Percentiles rank a stretch among this genome's conserved stretches.
Evolutionary conservation across 768 basidiomycete species (phyloP).

Genomic region (Astraeus odoratus): DNA sequence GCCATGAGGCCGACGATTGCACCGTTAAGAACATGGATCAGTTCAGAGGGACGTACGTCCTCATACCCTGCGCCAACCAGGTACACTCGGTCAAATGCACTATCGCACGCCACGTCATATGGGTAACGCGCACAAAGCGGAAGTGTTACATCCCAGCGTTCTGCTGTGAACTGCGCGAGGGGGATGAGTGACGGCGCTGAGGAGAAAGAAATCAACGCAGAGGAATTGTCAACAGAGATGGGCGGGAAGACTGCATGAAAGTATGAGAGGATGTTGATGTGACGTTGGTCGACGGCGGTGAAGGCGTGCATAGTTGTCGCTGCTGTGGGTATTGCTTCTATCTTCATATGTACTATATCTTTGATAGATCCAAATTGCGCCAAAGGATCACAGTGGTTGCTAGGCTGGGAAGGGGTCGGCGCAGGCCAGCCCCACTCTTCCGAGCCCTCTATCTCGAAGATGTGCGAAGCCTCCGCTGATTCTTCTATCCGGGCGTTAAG

Average conservation of each 20-base stretch:
- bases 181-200: not conserved
- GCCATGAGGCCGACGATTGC: conserved; percentile 71
- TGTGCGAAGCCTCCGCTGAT: conserved; percentile 44
- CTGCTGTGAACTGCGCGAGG: conserved; percentile 32
- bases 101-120: conserved; percentile 57
- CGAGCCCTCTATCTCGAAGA: conserved; percentile 16
- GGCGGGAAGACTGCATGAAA: conserved; percentile 49
- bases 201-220: conserved; percentile 3
- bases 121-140: conserved; percentile 68
- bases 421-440: conserved; percentile 20
- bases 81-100: conserved; percentile 56
- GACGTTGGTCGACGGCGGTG: conserved; percentile 58
- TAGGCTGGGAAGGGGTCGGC: conserved; percentile 3
- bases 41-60: conserved; percentile 67
- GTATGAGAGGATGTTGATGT: conserved; percentile 68
- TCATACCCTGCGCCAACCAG: conserved; percentile 71
- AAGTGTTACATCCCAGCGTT: conserved; percentile 56
- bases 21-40: conserved; percentile 69
- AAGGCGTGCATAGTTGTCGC: conserved; percentile 23
- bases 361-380: conserved; percentile 1
- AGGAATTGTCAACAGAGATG: conserved; percentile 17
- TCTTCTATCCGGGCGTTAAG: conserved; percentile 65
- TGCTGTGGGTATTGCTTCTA: conserved; percentile 42
- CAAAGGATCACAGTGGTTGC: conserved; percentile 1
- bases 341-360: conserved; percentile 1